These are phyloP conservation scores for Heterobasidion parviporum DNA, from an alignment of 1,284 basidiomycete species.

Conservation along the genomic window DNA sequence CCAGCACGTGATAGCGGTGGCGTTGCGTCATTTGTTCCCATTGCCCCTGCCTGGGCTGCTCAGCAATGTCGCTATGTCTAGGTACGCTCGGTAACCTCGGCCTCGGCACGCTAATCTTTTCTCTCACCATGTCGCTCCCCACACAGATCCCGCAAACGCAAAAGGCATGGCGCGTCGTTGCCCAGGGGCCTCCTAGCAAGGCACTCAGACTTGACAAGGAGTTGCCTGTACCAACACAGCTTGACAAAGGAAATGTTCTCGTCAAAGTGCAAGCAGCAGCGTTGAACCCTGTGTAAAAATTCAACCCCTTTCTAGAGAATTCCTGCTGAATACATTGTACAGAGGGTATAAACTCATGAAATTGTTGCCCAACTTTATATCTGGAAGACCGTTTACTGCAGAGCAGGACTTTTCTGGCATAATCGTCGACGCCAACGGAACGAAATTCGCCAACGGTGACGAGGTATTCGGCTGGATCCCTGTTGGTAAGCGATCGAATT, in stretches of 20 bases:
- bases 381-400: slow-evolving; percentile 40
- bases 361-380: slow-evolving; percentile 39
- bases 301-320: neutral
- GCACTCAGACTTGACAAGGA: slow-evolving; percentile 37
- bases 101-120: neutral
- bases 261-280: slow-evolving; percentile 57
- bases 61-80: too few relatives aligned
- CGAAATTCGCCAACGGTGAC: slow-evolving; percentile 46
- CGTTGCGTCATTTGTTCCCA: neutral
- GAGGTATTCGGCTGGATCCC: slow-evolving; percentile 49
- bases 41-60: neutral
- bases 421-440: slow-evolving; percentile 44
- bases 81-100: neutral
- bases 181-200: slow-evolving; percentile 29
- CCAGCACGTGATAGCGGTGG: neutral
- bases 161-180: slow-evolving; percentile 25
- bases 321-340: neutral
- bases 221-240: slow-evolving; percentile 35
- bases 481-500: slow-evolving; percentile 21
- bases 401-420: slow-evolving; percentile 59
- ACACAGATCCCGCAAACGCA: slow-evolving; percentile 17
- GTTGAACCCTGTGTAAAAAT: slow-evolving; percentile 57
- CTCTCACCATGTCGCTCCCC: neutral
- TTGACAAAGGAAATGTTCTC: slow-evolving; percentile 41
- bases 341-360: slow-evolving; percentile 53